These are phyloP conservation scores for Rhododendron vialii DNA, from an alignment of 148 eudicot species.

Conservation along the genomic window DNA sequence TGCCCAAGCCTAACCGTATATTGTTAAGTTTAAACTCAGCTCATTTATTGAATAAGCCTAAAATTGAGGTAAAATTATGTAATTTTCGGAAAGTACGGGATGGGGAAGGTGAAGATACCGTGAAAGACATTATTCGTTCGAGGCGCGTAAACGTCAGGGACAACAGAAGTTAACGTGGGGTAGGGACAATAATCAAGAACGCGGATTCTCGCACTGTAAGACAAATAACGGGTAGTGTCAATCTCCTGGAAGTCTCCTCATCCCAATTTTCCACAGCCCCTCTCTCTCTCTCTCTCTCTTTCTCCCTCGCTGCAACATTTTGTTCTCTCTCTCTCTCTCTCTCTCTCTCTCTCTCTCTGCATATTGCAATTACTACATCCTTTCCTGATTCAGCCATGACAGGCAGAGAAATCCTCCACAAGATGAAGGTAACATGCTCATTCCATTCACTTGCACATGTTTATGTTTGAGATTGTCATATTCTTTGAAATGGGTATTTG, in stretches of 20 bases:
- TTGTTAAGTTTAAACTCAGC: no score
- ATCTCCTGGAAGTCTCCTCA: not conserved
- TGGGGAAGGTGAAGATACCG: not conserved
- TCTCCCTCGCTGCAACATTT: not conserved
- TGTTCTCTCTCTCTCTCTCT: not conserved
- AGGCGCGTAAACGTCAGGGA: not conserved
- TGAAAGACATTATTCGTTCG: not conserved
- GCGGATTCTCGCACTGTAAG: not conserved
- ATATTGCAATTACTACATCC: not conserved
- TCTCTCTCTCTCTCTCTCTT: not conserved
- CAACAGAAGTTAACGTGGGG: not conserved
- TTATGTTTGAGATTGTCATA: no score
- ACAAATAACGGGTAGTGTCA: not conserved
- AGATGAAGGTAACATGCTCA: slow-evolving; percentile 35
- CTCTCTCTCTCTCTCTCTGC: not conserved
- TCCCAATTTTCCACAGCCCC: not conserved
- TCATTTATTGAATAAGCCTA: not conserved
- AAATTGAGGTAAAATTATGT: not conserved
- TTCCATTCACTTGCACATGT: not conserved
- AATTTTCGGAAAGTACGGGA: not conserved
- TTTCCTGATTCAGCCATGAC: slow-evolving; percentile 26
- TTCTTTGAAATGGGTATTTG: not conserved
- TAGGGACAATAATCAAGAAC: not conserved
- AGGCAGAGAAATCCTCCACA: slow-evolving; percentile 44
- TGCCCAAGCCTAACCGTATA: no score